These are phyloP conservation scores for Dactylellina drechsleri DNA, from an alignment of 2,329 filamentous ascomycete species.

Conservation along the genomic window DNA sequence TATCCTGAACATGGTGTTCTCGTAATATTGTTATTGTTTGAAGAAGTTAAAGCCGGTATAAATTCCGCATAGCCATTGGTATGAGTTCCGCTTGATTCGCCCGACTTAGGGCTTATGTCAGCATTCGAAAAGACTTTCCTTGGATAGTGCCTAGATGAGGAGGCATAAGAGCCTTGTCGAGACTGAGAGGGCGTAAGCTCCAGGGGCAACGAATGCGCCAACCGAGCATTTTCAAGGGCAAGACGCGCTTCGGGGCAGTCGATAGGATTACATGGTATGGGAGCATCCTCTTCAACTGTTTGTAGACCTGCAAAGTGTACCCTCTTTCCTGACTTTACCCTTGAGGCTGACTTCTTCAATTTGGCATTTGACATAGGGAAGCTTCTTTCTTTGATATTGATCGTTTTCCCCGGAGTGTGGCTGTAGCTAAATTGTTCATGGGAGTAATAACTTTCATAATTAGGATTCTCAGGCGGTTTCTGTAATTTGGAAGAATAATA, in stretches of 20 bases:
- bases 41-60: neutral
- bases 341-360: conserved; percentile 22
- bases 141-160: too few relatives aligned
- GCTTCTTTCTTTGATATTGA: conserved; percentile 46
- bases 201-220: conserved; percentile 17
- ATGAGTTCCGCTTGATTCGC: neutral
- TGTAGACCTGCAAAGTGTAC: conserved; percentile 29
- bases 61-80: neutral
- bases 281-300: conserved; percentile 43
- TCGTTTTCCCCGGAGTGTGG: conserved; percentile 20
- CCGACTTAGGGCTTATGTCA: too few relatives aligned
- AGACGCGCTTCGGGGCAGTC: conserved; percentile 35
- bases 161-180: too few relatives aligned
- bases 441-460: conserved; percentile 8
- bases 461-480: conserved; percentile 1
- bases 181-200: neutral
- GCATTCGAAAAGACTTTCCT: too few relatives aligned
- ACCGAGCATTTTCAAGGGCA: conserved; percentile 39
- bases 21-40: neutral
- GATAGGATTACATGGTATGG: conserved; percentile 48
- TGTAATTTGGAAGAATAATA: neutral
- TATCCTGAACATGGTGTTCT: conserved; percentile 10
- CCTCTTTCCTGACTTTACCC: conserved; percentile 12
- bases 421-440: conserved; percentile 29
- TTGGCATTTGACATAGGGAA: conserved; percentile 16